Evolutionary conservation across 2,329 filamentous ascomycete genomes (phyloP), one percentile per base, ranked within the genome.

Genomic region (Orbilia oligospora): DNA sequence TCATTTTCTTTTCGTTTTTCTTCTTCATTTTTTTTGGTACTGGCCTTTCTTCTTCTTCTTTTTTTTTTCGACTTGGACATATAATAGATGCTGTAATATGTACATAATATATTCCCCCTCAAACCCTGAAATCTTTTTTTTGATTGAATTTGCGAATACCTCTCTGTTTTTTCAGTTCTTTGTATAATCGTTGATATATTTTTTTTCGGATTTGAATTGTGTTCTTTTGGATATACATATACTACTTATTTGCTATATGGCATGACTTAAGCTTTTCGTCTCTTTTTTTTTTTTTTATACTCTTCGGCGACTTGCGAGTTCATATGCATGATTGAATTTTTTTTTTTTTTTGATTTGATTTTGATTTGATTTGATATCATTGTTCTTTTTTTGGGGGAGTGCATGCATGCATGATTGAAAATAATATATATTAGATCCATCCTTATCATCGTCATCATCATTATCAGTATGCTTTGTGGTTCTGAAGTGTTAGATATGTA

Each of bases 21-120:
- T 14, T 38, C 12, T 38, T 38, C 36, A 10, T 38, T 38, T 38
- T 38, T 38, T 10, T 38, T 38, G 8, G 66, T 27, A 55, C 63
- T 22, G 70, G 63, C 16, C 44, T 41, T 20, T 48, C 44, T 61
- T 80, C 48, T 49, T 8, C 61, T 64, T 44, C 33, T 22, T 51
- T 56, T 67, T 38, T 38, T 27, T 80, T 53, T 71, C 55, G 66
- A 30, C 33, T 68, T 67, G 65, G 41, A 67, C 68, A 67, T 58
- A 64, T 58, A 64, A 72, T 65, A 72, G 67, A 67, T 61, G 58
- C 55, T 70, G 66, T 70, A 70, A 76, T 70, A 69, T 69, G 71
- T 70, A 71, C 49, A 70, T 71, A 76, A 69, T 64, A 64, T 65
- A n/a, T n/a, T n/a, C n/a, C 44, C 64, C 53, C 22, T 14, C 20